Conservation (phyloP, 1,284 basidiomycete genomes). For the Phylloboletellus chloephorus region DNA sequence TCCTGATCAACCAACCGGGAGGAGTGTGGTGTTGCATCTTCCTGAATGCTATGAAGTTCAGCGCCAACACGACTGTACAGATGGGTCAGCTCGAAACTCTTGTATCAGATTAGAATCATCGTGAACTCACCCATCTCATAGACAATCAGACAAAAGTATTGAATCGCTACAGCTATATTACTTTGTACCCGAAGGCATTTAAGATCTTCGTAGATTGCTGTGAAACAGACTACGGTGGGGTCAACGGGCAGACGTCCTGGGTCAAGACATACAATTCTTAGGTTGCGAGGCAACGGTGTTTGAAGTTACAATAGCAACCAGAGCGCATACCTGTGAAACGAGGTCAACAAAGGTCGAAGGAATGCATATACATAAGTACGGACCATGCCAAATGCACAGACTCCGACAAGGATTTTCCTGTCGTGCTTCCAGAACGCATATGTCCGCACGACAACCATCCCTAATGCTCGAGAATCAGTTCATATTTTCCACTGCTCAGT, state of each 20-base stretch:
- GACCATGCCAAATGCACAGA: conserved; percentile 13
- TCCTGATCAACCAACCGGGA: conserved; percentile 11
- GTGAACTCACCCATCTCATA: conserved; percentile 15
- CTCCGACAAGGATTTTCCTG: conserved; percentile 19
- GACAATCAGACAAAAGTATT: conserved; percentile 14
- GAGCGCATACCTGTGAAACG: conserved; percentile 7
- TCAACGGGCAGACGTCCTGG: background rate
- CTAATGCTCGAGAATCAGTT: conserved; percentile 4
- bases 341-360: background rate
- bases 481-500: background rate
- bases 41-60: conserved; percentile 20
- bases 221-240: background rate
- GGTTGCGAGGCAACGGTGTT: conserved; percentile 9
- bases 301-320: conserved; percentile 12
- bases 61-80: conserved; percentile 15
- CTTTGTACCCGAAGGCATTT: conserved; percentile 11
- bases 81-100: background rate
- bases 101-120: background rate
- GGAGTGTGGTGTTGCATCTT: conserved; percentile 13
- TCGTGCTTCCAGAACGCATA: conserved; percentile 21
- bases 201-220: conserved; percentile 16
- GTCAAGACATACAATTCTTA: conserved; percentile 7
- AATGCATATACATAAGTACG: background rate
- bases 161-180: conserved; percentile 9
- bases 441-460: conserved; percentile 22